A percentile compares a stretch with the other conserved stretches of the same genome.
These are phyloP conservation scores for Medicago arabica DNA, from an alignment of 306 rosid species.

Conservation along the genomic window DNA sequence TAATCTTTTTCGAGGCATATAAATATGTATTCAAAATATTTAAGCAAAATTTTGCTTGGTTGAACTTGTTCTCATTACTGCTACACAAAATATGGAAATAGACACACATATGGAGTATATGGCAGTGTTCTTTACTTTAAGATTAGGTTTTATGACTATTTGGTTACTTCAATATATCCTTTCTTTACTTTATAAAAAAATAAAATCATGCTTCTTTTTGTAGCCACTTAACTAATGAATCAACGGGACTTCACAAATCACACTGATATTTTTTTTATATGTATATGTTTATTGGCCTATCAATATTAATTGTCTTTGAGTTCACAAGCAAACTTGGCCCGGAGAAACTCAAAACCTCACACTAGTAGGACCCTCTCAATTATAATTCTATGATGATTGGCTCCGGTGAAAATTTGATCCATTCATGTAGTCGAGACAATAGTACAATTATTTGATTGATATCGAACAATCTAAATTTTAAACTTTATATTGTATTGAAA, in stretches of 20 bases:
- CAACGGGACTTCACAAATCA: not conserved
- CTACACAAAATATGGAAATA: too few species aligned
- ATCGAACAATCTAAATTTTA: too few species aligned
- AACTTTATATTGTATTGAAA: too few species aligned
- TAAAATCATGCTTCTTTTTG: not conserved
- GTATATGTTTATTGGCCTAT: conserved; percentile 30
- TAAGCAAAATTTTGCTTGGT: not conserved
- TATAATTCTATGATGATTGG: not conserved
- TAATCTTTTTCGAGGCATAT: too few species aligned
- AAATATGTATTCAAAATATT: too few species aligned
- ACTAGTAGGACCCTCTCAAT: conserved; percentile 37
- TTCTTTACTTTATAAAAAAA: too few species aligned
- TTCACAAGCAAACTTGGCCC: conserved; percentile 8
- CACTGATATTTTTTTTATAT: not conserved
- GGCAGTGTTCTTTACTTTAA: not conserved
- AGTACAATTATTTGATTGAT: too few species aligned
- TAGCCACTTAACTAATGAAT: conserved; percentile 3
- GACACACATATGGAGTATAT: not conserved
- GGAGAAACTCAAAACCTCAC: conserved; percentile 35
- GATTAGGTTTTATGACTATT: not conserved
- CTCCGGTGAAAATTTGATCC: too few species aligned
- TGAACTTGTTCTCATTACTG: not conserved
- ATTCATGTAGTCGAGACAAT: too few species aligned
- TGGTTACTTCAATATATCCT: too few species aligned
- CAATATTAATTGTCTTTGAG: conserved; percentile 37